Conservation (phyloP, 805 yeast genomes). For the Kluyveromyces nonfermentans region DNA sequence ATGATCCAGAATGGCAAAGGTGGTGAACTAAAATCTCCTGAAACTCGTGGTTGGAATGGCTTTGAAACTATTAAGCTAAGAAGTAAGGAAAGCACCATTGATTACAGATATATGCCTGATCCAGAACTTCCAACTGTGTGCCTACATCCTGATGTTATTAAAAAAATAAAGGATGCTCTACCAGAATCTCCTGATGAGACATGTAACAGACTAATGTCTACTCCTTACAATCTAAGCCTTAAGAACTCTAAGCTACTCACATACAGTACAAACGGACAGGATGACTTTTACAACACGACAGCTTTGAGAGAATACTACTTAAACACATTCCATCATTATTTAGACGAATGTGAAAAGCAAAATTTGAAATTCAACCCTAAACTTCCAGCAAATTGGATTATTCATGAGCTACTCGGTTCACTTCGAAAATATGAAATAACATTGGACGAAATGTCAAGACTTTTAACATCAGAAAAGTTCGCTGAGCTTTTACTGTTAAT, state of each 20-base stretch:
- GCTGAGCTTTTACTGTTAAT: conserved; percentile 49
- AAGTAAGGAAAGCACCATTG: conserved; percentile 71
- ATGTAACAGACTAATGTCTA: conserved; percentile 34
- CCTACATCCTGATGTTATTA: conserved; percentile 34
- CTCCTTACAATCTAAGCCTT: conserved; percentile 48
- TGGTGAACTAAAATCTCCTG: conserved; percentile 30
- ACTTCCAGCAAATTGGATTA: conserved; percentile 64
- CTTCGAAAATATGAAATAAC: conserved; percentile 40
- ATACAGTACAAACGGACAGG: conserved; percentile 32
- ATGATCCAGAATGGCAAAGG: conserved; percentile 34
- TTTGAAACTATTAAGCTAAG: conserved; percentile 55
- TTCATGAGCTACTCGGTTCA: conserved; percentile 71
- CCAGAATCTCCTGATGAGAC: conserved; percentile 59
- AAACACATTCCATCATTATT: conserved; percentile 29
- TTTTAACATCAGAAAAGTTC: conserved; percentile 36
- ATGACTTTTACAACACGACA: conserved; percentile 17
- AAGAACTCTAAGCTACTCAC: conserved; percentile 71
- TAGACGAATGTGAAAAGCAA: conserved; percentile 15
- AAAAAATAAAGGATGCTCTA: conserved; percentile 33
- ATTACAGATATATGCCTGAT: conserved; percentile 92
- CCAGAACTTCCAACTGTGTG: conserved; percentile 66
- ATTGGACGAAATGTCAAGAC: conserved; percentile 23
- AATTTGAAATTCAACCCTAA: conserved; percentile 26
- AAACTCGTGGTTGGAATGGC: conserved; percentile 94
- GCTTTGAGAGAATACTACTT: conserved; percentile 46